These are phyloP conservation scores for Eutypella sp. DNA, from an alignment of 2,329 filamentous ascomycete genomes.

Conservation along the genomic window DNA sequence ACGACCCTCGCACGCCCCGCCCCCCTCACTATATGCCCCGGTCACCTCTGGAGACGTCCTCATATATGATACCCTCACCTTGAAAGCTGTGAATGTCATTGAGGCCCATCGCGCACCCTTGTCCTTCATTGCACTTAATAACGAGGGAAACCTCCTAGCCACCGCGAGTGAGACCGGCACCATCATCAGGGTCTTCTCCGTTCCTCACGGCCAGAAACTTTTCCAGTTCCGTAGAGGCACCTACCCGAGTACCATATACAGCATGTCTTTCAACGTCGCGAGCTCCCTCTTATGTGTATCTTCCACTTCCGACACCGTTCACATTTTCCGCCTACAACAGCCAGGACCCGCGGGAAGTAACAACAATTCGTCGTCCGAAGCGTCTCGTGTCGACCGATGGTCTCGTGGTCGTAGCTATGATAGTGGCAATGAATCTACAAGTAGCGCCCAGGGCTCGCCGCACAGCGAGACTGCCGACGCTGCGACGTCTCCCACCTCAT, in stretches of 20 bases:
- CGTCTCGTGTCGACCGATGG: conserved; percentile 45
- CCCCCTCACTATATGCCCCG: conserved; percentile 69
- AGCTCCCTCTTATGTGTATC: conserved; percentile 93
- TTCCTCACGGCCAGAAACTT: conserved; percentile 85
- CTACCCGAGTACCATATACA: conserved; percentile 92
- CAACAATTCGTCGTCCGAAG: conserved; percentile 29
- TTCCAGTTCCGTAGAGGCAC: conserved; percentile 95
- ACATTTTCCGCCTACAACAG: conserved; percentile 79
- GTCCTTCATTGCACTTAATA: conserved; percentile 87
- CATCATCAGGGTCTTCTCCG: conserved; percentile 91
- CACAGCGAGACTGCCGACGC: conserved; percentile 43
- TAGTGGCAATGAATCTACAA: conserved; percentile 48
- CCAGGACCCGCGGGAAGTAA: conserved; percentile 29
- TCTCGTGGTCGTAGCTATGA: conserved; percentile 49
- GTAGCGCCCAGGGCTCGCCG: conserved; percentile 38
- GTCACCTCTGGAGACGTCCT: conserved; percentile 89
- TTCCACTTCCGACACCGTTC: conserved; percentile 91
- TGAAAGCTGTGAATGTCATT: conserved; percentile 92
- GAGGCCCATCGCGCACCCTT: conserved; percentile 91
- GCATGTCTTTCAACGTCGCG: conserved; percentile 97
- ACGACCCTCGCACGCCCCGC: conserved; percentile 78
- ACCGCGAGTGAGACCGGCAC: conserved; percentile 97
- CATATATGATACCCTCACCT: conserved; percentile 82
- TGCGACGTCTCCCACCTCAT: conserved; percentile 17
- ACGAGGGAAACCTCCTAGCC: conserved; percentile 83